These are phyloP conservation scores for Mrakia blollopis DNA, from an alignment of 768 basidiomycete species.

Conservation along the genomic window DNA sequence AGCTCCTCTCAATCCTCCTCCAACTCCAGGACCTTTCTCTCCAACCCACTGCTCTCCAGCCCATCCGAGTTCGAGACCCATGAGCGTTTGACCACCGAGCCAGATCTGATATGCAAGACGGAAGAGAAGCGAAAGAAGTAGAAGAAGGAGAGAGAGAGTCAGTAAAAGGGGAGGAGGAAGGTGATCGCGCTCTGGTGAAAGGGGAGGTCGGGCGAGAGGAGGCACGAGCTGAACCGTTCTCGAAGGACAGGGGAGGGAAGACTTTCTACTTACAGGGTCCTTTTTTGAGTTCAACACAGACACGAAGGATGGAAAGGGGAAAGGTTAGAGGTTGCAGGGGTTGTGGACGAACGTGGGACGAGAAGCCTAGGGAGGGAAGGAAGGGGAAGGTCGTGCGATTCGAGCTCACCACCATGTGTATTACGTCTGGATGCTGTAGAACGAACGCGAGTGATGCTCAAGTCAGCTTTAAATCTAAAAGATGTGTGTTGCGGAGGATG, in stretches of 20 bases:
- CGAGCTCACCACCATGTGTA: slow-evolving; percentile 44
- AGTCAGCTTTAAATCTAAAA: not conserved
- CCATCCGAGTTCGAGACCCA: slow-evolving; percentile 47
- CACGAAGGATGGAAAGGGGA: not conserved
- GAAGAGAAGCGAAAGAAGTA: no score
- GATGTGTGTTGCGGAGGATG: not conserved
- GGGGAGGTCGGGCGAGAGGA: not conserved
- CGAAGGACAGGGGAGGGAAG: not conserved
- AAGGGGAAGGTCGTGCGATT: not conserved
- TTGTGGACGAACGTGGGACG: not conserved
- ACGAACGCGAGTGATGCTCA: not conserved
- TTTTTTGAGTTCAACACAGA: not conserved
- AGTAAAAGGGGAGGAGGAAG: not conserved
- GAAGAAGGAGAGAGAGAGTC: not conserved
- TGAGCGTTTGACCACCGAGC: slow-evolving; percentile 50
- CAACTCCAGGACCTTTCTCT: slow-evolving; percentile 38
- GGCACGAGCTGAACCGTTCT: not conserved
- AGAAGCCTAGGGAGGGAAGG: not conserved
- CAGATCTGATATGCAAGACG: slow-evolving; percentile 44
- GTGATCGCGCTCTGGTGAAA: not conserved
- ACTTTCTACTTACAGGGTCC: slow-evolving; percentile 22
- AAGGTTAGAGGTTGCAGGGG: not conserved
- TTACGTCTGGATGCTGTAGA: slow-evolving; percentile 45
- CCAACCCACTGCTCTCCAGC: slow-evolving; percentile 44
- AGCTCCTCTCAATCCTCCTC: slow-evolving; percentile 42